phyloP scores from a whole-genome alignment of 1,139 yeast genomes.

The Sugiyamaella xylanicola region DNA sequence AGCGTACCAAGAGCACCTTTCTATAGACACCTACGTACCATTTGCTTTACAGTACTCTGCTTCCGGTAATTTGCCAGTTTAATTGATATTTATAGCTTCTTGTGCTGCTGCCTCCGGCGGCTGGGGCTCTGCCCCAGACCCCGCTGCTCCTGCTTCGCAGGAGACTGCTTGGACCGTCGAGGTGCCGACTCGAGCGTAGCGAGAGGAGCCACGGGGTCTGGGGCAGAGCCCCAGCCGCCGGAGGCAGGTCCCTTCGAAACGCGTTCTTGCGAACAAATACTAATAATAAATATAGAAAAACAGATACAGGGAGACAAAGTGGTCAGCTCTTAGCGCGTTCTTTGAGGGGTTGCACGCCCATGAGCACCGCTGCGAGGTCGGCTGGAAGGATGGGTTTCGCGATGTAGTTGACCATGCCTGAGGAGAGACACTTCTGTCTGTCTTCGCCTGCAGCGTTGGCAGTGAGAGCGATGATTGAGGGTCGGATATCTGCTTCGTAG shows the following conservation, averaged over 20 bases:
- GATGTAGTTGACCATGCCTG: conserved; percentile 60
- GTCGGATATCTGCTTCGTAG: conserved; percentile 41
- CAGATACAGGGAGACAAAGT: background rate
- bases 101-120: background rate
- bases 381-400: conserved; percentile 59
- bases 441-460: conserved; percentile 64
- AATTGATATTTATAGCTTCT: background rate
- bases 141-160: background rate
- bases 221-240: background rate
- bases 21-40: background rate
- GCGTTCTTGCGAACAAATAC: background rate
- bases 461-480: conserved; percentile 55
- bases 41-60: background rate
- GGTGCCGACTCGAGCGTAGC: too few relatives aligned
- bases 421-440: conserved; percentile 49
- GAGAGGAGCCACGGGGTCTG: background rate
- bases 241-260: too few relatives aligned
- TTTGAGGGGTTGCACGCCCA: conserved; percentile 35
- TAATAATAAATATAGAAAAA: background rate
- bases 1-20: background rate
- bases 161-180: too few relatives aligned
- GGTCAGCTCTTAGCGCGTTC: conserved; percentile 19
- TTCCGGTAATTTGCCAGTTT: background rate
- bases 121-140: conserved; percentile 1
- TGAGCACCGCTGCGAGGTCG: conserved; percentile 44